A percentile compares a stretch with the other conserved stretches of the same genome.
Conservation (phyloP, 495 filamentous ascomycete species). For the Tuber microsphaerosporum region DNA sequence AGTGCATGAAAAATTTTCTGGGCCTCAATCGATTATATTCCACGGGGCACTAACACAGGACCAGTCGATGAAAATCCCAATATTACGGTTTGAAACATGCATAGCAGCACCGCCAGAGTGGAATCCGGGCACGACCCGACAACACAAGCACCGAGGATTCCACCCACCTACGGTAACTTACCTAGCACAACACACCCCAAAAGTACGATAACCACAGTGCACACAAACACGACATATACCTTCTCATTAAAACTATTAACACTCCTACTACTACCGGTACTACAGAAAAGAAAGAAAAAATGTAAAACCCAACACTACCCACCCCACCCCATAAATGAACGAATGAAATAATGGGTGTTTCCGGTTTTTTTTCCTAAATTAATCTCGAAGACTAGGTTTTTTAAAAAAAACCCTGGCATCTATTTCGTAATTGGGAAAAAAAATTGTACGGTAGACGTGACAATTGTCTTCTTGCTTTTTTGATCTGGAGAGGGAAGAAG, state of each 20-base stretch:
- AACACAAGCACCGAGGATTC: no score
- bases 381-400: neutral
- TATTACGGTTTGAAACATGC: no score
- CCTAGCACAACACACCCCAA: no score
- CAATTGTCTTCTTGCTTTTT: slow-evolving; percentile 6
- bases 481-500: neutral
- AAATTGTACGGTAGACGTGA: neutral
- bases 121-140: no score
- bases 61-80: no score
- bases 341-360: neutral
- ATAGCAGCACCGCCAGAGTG: no score
- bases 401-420: neutral
- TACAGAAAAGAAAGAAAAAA: neutral
- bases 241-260: no score
- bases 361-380: neutral
- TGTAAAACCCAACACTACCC: neutral
- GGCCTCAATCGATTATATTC: neutral
- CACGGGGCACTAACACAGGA: no score
- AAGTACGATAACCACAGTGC: no score
- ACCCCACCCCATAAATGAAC: neutral
- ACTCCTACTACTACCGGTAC: no score
- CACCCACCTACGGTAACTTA: no score
- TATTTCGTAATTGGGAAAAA: neutral
- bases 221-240: no score
- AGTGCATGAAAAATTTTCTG: neutral